These are phyloP conservation scores for Juncus inflexus DNA, from an alignment of 176 grass and related monocot species.

Conservation along the genomic window DNA sequence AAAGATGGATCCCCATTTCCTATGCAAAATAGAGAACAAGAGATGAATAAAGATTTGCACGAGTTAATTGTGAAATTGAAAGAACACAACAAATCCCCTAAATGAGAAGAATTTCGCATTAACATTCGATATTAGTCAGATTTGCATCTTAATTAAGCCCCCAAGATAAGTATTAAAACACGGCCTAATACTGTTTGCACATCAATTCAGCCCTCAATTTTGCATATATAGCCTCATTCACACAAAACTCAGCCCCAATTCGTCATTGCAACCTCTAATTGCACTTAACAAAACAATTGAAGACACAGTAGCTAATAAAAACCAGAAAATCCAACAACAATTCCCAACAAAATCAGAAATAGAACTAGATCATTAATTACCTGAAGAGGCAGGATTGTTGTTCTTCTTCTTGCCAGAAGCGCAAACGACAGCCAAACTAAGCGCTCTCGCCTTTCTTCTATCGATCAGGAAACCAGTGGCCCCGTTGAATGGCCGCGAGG, in stretches of 20 bases:
- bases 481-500: conserved; percentile 19
- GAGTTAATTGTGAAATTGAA: too few relatives aligned
- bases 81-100: not conserved
- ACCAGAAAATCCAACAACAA: conserved; percentile 1
- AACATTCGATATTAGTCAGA: too few relatives aligned
- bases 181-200: too few relatives aligned
- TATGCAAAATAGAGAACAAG: conserved; percentile 25
- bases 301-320: too few relatives aligned
- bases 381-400: conserved; percentile 15
- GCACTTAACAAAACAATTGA: too few relatives aligned
- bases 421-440: conserved; percentile 31
- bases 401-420: conserved; percentile 58
- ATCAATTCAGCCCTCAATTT: too few relatives aligned
- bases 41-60: not conserved
- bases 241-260: too few relatives aligned
- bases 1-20: conserved; percentile 63
- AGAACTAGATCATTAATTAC: conserved; percentile 1
- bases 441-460: conserved; percentile 27
- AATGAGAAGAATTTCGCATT: too few relatives aligned
- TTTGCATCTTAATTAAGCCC: too few relatives aligned
- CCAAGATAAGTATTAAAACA: not conserved
- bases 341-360: not conserved
- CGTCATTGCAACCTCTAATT: too few relatives aligned
- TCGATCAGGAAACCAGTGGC: conserved; percentile 11
- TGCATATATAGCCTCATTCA: too few relatives aligned